These are phyloP conservation scores for Westerdykella ornata DNA, from an alignment of 2,329 filamentous ascomycete species.

Conservation along the genomic window DNA sequence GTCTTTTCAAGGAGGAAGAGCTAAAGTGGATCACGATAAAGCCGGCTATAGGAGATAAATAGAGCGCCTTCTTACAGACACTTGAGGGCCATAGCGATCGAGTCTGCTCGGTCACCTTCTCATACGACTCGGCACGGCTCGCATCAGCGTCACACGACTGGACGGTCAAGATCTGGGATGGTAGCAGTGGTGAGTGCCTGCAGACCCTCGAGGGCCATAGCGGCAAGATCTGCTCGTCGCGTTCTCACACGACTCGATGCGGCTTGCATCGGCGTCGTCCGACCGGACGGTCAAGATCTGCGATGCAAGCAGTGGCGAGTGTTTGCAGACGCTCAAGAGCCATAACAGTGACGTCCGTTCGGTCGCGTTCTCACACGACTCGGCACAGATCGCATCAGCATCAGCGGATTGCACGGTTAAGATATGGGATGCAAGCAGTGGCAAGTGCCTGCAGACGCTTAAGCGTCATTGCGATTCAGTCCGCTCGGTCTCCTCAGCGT, in stretches of 20 bases:
- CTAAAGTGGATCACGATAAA: slow-evolving; percentile 9
- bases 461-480: no score
- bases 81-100: slow-evolving; percentile 15
- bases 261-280: slow-evolving; percentile 1
- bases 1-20: no score
- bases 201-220: slow-evolving; percentile 12
- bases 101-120: slow-evolving; percentile 20
- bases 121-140: slow-evolving; percentile 11
- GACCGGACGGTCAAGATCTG: slow-evolving; percentile 7
- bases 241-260: slow-evolving; percentile 9
- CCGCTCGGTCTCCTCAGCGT: no score
- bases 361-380: no score
- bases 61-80: slow-evolving; percentile 13
- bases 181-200: slow-evolving; percentile 5
- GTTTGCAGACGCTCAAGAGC: slow-evolving; percentile 7
- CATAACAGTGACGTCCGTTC: neutral
- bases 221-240: slow-evolving; percentile 7
- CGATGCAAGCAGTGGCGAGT: slow-evolving; percentile 8
- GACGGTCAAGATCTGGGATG: slow-evolving; percentile 10
- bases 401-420: slow-evolving; percentile 6
- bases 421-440: slow-evolving; percentile 7
- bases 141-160: slow-evolving; percentile 9
- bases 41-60: slow-evolving; percentile 7
- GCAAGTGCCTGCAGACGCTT: slow-evolving; percentile 3
- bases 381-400: slow-evolving; percentile 8